Base-by-base conservation (phyloP, 441 rosid genomes). In the Manihot esculenta region DNA sequence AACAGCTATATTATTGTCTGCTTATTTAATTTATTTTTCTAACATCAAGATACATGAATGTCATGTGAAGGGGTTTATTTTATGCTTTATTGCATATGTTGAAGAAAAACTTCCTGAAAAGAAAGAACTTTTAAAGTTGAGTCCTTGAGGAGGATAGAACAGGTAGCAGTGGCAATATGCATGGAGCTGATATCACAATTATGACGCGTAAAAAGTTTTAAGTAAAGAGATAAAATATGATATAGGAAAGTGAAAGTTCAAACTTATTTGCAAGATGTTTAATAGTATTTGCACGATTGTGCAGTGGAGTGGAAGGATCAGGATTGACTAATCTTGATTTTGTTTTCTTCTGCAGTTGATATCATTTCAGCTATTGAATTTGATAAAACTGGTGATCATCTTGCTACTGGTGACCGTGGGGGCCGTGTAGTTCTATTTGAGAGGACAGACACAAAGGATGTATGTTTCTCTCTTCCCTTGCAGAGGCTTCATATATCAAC, bases 351-450 rank as follows among this genome's bases (percentile, higher is more conserved):
- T 76, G 85, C 92, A 92, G 98, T 94, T 84, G 99, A 94, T 83
- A 84, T 92, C 62, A 92, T 94, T 76, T 94, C 99, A 61, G 97
- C 97, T 7, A 92, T 94, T 69, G 97, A 94, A 78, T 94, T 94
- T 78, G 99, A 94, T 84, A 86, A 83, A 83, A 79, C 80, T 26
- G 99, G 99, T 1, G 87, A 92, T 71, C 95, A 94, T 87, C 95
- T 94, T 62, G 97, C 95, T 57, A 92, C 97, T 62, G 99, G 99
- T 59, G 99, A 94, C 74, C 93, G 99, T 77, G 99, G 99, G 61
- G 99, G 99, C 55, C 87, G 97, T 1, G 97, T 92, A 66, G 97
- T 94, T 79, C 92, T 94, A 27, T 94, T 94, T 78, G 97, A 94
- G 91, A 87, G 90, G 74, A 87, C 85, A 30, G 90, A 90, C 77